Conservation (phyloP, 805 yeast species). For the Wickerhamiella brachini region DNA sequence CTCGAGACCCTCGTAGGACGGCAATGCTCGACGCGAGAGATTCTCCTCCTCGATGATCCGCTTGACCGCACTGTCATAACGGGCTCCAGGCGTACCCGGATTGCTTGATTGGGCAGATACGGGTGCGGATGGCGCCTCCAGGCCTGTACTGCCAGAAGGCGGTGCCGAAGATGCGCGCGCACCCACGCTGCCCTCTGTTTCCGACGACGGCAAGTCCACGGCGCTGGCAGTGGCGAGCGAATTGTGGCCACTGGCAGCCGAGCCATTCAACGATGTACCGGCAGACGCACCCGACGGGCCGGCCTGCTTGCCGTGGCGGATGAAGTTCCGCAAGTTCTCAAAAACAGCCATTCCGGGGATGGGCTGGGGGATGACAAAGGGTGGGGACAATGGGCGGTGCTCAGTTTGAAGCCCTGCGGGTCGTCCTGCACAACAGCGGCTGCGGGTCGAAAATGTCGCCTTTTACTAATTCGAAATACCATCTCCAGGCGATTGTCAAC, state of each 20-base stretch:
- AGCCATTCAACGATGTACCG: conserved; percentile 1
- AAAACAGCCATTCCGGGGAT: conserved; percentile 17
- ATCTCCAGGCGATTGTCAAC: no score
- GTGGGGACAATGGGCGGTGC: not conserved
- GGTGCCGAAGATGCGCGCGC: not conserved
- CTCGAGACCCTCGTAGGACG: conserved; percentile 29
- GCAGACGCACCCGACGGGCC: conserved; percentile 2
- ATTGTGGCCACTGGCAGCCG: conserved; percentile 1
- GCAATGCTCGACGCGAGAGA: conserved; percentile 21
- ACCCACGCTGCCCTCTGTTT: not conserved
- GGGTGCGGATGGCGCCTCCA: conserved; percentile 2
- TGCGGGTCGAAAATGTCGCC: no score
- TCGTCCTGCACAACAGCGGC: no score
- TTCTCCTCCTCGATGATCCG: conserved; percentile 30
- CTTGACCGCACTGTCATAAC: conserved; percentile 21
- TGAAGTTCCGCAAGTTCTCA: conserved; percentile 43
- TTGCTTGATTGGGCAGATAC: not conserved
- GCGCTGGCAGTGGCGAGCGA: conserved; percentile 1
- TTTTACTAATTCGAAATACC: no score
- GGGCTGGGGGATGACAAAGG: not conserved
- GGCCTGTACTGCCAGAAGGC: not conserved
- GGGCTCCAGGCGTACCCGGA: not conserved
- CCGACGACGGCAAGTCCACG: conserved; percentile 2
- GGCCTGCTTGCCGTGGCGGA: conserved; percentile 52
- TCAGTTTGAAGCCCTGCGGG: not conserved